Evolutionary conservation across 2,329 filamentous ascomycete species (phyloP), one percentile per base, ranked within the genome.

Genomic region (Paraphaeosphaeria sporulosa): DNA sequence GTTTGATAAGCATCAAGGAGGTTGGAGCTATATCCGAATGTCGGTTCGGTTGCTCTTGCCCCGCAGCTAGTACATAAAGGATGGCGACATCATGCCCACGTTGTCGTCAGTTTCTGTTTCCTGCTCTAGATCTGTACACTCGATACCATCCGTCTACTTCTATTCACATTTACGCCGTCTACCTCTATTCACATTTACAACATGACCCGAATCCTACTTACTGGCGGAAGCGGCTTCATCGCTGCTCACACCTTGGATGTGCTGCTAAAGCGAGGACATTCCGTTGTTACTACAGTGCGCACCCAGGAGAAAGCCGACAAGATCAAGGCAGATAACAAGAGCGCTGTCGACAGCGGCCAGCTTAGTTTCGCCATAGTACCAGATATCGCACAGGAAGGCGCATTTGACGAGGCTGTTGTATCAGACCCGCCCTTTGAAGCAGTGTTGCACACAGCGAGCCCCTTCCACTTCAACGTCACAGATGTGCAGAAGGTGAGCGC

Each of bases 391-490:
- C 73, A 87, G 63, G 84, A 87, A 23, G 86, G 85, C 19, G 91
- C 90, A 25, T 96, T 95, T 64, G 82, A 84, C 63, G 70, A 83
- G 74, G 86, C 85, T 17, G 83, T 89, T 50, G 80, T 86, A 64
- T 87, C 86, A 17, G 81, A 86, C 57, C 86, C 86, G 17, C 86
- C 87, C 0, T 91, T 94, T 63, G 89, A 92, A 68, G 88, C 85
- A 48, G 90, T 94, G 51, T 65, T 80, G 19, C 78, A 79, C 57
- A 79, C 78, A 17, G 77, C 78, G 1, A 76, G 73, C 36, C 91
- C 92, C 0, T 94, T 91, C 80, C 89, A 91, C 68, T 85, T 88
- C 73, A 90, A 89, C 36, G 87, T 95, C 57, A 88, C 92, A 38
- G 85, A 89, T 65, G 88, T 91, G 19, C 83, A 94, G 63, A 87